phyloP scores from a whole-genome alignment of 257 asterid genomes.

The Capsicum rhomboideum region DNA sequence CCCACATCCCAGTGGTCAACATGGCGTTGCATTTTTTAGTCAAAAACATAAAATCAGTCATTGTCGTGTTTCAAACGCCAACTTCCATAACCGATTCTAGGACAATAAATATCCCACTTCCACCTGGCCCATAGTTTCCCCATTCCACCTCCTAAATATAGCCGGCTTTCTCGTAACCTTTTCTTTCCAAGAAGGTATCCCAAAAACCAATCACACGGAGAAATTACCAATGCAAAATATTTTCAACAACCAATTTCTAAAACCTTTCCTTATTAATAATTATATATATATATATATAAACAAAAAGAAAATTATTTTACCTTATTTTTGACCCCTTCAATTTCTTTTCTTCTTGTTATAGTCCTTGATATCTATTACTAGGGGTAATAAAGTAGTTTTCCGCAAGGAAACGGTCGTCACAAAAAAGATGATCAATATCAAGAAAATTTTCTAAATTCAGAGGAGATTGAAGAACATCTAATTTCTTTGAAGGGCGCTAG shows the following conservation, averaged over 20 bases:
- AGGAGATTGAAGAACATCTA: background rate
- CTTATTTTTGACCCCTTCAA: background rate
- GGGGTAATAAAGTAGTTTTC: no score
- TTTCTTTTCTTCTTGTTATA: background rate
- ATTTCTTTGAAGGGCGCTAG: background rate
- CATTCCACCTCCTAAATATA: constrained; percentile 1
- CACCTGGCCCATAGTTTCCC: constrained; percentile 17
- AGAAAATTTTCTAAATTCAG: background rate
- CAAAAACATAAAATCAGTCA: background rate
- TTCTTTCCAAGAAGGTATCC: background rate
- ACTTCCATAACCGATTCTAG: constrained; percentile 38
- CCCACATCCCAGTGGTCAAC: no score
- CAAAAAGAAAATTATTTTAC: no score
- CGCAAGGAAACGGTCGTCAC: background rate
- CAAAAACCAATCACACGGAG: background rate
- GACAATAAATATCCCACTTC: constrained; percentile 19
- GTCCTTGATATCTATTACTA: background rate
- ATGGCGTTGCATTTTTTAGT: background rate
- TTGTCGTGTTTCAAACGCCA: constrained; percentile 18
- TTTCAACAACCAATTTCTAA: background rate
- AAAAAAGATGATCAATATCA: background rate
- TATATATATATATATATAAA: no score
- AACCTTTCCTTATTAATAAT: constrained; percentile 6
- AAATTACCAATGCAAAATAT: background rate
- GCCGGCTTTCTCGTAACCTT: background rate